Evolutionary conservation across 2,329 filamentous ascomycete genomes (phyloP), one percentile per base, ranked within the genome.

Genomic region (Neobulgaria alba): DNA sequence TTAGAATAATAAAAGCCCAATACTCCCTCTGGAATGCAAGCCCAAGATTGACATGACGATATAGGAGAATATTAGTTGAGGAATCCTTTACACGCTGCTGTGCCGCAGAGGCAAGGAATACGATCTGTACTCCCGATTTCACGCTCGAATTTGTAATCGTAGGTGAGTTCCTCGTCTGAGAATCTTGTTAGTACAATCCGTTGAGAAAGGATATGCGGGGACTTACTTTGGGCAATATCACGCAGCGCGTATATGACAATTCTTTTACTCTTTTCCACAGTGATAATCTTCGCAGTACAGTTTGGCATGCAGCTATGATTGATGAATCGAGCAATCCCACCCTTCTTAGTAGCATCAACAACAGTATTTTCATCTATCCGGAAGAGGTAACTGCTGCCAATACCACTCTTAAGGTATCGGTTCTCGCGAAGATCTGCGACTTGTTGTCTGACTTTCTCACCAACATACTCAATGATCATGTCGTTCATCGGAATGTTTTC

Each of bases 381-480:
- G 74, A 98, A 98, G 23, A 98, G 75, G 63, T 98, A 98, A 60
- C 86, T 94, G 63, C 88, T 95, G 44, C 92, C 92, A 50, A 98
- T 95, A 38, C 92, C 92, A 60, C 92, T 95, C 69, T 92, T 90
- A 49, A 95, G 77, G 62, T 98, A 98, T 45, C 82, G 79, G 51
- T 82, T 78, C 67, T 98, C 92, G 42, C 92, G 82, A 60, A 96
- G 79, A 63, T 98, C 92, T n/a, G 92, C 89, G 45, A 98, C 92
- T 58, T 93, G 87, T 64, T 98, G 92, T 42, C 92, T 79, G 29
- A 98, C 88, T 63, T 95, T 92, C 66, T 98, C 92, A 46, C 92
- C 92, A 9, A 98, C 92, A 60, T 98, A 98, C 66, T 98, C 92
- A 58, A 98, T 98, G 61, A 98, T 98, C 88, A 98, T 95, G 64